Evolutionary conservation across 352 stramenopile genomes (phyloP), one percentile per base, ranked within the genome.

Genomic region (Phytophthora pseudosyringae): DNA sequence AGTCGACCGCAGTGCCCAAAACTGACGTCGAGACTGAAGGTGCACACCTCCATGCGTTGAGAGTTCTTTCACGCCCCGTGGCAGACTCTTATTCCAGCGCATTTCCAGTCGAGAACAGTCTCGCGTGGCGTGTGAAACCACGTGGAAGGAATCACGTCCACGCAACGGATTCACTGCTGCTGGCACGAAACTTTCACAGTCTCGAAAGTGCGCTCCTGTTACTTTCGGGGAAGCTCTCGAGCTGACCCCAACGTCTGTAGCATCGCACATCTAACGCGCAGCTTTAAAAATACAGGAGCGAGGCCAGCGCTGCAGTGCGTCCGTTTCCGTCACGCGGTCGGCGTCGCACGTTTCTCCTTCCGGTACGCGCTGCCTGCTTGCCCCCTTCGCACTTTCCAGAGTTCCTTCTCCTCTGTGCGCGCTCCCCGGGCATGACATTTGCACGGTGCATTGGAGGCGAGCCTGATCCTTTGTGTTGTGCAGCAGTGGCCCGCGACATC

Each of bases 361-460:
- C 26, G 43, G 62, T 55, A 36, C 21, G 21, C 1, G 31, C n/a
- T 36, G 8, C 38, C 38, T 56, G 35, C 32, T 21, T 45, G 13
- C 16, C 16, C 18, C 9, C 18, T 58, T 50, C 25, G 49, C 48
- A 75, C 62, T 66, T 70, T 65, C 45, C 46, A 68, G 52, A 57
- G 29, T 68, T 55, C 35, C 46, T 40, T 53, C 38, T 45, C 29
- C 15, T 28, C 48, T 58, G 46, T 39, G 32, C 33, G 40, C 13
- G 44, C 35, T 21, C 31, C 7, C 6, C 3, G 32, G 35, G 33
- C 47, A 88, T 88, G 79, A 73, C 78, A 53, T 83, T 87, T 71
- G 64, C 67, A 55, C 68, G 73, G 51, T 87, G 78, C 59, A 78
- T 86, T 25, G 69, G 75, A 59, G 79, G 73, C 16, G 78, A 87